Conservation (phyloP, 2,329 filamentous ascomycete species). For the Ceratocystis ficicola region DNA sequence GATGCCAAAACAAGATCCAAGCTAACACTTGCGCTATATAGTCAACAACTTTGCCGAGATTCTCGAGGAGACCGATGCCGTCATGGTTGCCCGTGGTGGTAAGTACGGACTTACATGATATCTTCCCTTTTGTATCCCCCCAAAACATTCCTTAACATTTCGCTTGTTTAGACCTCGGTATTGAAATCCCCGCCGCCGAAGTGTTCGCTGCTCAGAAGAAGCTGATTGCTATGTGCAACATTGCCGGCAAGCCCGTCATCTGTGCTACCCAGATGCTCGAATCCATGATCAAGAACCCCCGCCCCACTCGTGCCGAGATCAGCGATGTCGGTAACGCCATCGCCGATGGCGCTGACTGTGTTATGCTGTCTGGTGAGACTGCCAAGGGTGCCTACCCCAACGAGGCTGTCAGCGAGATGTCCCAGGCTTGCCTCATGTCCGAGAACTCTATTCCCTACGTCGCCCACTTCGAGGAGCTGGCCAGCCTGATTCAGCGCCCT, state of each 20-base stretch:
- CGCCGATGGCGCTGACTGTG: conserved; percentile 94
- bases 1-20: not conserved
- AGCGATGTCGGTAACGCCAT: conserved; percentile 95
- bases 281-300: conserved; percentile 99
- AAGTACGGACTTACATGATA: not conserved
- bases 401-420: conserved; percentile 94
- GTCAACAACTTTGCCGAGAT: conserved; percentile 99
- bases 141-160: no score
- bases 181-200: conserved; percentile 96
- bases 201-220: conserved; percentile 99
- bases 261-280: conserved; percentile 99
- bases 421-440: conserved; percentile 89
- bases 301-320: conserved; percentile 94
- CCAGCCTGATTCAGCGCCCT: conserved; percentile 68
- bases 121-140: not conserved
- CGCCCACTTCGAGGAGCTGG: conserved; percentile 90
- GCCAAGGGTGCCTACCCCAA: conserved; percentile 93
- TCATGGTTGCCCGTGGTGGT: conserved; percentile 97
- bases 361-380: conserved; percentile 98
- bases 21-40: conserved; percentile 19
- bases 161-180: conserved; percentile 48
- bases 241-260: conserved; percentile 96
- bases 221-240: conserved; percentile 99
- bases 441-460: conserved; percentile 97
- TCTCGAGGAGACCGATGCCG: conserved; percentile 87